Base-by-base conservation (phyloP, 73 alveolate genomes). In the Uronychia binucleata region DNA sequence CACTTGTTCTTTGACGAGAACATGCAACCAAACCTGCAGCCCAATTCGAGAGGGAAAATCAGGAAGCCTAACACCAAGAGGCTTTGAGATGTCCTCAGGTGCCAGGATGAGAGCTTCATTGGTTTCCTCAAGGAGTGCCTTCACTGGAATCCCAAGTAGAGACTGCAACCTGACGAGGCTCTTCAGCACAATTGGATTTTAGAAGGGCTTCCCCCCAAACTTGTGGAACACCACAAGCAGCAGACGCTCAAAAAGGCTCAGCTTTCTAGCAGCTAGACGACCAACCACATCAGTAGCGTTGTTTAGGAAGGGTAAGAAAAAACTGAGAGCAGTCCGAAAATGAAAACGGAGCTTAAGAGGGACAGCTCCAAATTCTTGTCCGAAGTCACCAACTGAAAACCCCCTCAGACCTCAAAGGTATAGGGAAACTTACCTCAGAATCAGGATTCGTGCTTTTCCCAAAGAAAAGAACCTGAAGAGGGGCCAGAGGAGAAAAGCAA, bases 161-260 rank as follows among this genome's bases (percentile, higher is more conserved):
- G 95, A 74, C 28, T 90, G 29, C 31, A 88, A 33, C 90, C 95
- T 0, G 32, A 34, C 1, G 86, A 90, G 31, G 95, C 95, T 1
- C 57, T 85, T 28, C 32, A 59, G 82, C 95, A 90, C 78, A 34
- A 27, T 26, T 90, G 95, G 95, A 90, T 90, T 28, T 26, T 75
- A 34, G 91, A 83, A 46, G 91, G 89, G 14, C 86, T 78, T 25
- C 86, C 89, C 1, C 92, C 95, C 0, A 90, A 90, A 34, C 91
- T 90, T 1, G 77, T 90, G 0, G 84, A 31, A 29, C 95, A 90
- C 58, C 95, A 90, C 78, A 58, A 90, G 67, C 74, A 83, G 31
- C 79, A 46, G 19, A 46, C 19, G 19, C 5, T 46, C n/a, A 46
- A 46, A 19, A 46, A 46, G 19, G 67, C 67, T 46, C 5, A n/a